A percentile compares a stretch with the other conserved stretches of the same genome.
Conservation (phyloP, 345 rosid species). For the Pistacia atlantica region DNA sequence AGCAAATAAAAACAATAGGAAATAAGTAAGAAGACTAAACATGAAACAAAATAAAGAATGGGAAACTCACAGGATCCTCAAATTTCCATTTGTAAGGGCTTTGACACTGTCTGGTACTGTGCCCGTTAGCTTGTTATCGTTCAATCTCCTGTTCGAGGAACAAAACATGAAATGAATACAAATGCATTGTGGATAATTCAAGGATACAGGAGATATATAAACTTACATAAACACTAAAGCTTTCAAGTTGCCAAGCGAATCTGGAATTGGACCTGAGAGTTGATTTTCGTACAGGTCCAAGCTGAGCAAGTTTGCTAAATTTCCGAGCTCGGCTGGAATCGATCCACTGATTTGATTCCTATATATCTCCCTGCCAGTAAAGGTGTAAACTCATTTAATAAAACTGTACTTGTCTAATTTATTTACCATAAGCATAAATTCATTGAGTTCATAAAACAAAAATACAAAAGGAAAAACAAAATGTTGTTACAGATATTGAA, state of each 20-base stretch:
- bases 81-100: slow-evolving; percentile 31
- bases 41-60: not conserved
- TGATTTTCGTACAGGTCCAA: slow-evolving; percentile 40
- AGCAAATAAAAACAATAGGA: too few species aligned
- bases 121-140: slow-evolving; percentile 43
- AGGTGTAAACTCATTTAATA: too few species aligned
- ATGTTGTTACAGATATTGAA: slow-evolving; percentile 45
- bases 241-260: slow-evolving; percentile 39
- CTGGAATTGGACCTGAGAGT: slow-evolving; percentile 41
- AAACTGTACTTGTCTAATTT: too few species aligned
- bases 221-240: slow-evolving; percentile 42
- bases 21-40: too few species aligned
- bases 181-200: not conserved
- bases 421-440: too few species aligned
- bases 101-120: slow-evolving; percentile 31
- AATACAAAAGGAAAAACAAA: not conserved
- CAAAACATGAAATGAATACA: not conserved
- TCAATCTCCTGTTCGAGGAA: slow-evolving; percentile 37
- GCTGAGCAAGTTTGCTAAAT: slow-evolving; percentile 35
- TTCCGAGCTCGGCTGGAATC: slow-evolving; percentile 44
- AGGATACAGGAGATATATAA: not conserved
- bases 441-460: too few species aligned
- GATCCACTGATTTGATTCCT: slow-evolving; percentile 33
- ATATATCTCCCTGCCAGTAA: slow-evolving; percentile 28
- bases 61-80: slow-evolving; percentile 42